phyloP scores from a whole-genome alignment of 2,329 filamentous ascomycete genomes.

The Trichoderma sp. region DNA sequence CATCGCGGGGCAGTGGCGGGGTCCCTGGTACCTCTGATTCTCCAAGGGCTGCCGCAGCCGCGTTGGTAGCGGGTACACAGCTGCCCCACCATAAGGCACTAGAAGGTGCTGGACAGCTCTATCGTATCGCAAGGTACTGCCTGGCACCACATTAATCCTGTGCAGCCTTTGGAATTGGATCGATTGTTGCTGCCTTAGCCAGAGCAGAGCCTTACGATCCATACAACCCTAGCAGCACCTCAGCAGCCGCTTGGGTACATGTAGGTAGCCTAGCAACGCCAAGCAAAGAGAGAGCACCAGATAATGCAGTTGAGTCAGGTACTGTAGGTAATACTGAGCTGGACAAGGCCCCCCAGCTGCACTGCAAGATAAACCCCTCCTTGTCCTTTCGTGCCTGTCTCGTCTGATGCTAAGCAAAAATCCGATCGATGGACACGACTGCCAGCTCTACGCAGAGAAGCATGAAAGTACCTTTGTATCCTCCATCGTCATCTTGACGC shows the following conservation, averaged over 20 bases:
- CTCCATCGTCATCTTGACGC: constrained; percentile 18
- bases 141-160: not conserved
- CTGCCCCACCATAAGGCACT: constrained; percentile 16
- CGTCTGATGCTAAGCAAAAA: not conserved
- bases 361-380: not conserved
- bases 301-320: not conserved
- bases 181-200: not conserved
- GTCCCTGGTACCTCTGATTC: constrained; percentile 1
- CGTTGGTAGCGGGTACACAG: constrained; percentile 1
- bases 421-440: not conserved
- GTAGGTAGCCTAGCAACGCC: not conserved
- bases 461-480: not conserved
- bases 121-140: not conserved
- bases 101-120: constrained; percentile 17
- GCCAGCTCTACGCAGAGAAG: not conserved
- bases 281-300: not conserved
- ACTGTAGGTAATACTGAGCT: not conserved
- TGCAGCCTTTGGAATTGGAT: not conserved
- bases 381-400: not conserved
- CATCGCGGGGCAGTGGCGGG: constrained; percentile 20
- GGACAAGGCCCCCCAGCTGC: not conserved
- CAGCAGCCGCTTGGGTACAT: not conserved
- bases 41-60: not conserved
- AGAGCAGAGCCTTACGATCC: not conserved
- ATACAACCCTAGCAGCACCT: not conserved